phyloP scores from a whole-genome alignment of 2,329 filamentous ascomycete genomes.

The Furcasterigmium furcatum region DNA sequence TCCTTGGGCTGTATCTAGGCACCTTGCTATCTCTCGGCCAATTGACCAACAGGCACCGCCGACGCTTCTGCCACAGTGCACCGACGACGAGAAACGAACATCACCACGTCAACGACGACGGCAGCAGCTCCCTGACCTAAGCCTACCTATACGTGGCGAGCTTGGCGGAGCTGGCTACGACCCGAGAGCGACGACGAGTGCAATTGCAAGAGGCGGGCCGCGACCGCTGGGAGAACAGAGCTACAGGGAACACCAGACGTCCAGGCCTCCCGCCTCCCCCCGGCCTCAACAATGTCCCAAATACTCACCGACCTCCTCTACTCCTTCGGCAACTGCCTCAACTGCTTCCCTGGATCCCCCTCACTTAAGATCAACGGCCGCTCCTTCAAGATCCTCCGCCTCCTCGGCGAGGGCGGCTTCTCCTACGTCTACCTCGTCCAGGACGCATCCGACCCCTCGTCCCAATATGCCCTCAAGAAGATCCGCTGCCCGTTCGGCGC shows the following conservation, averaged over 20 bases:
- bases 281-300: slow-evolving; percentile 61
- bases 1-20: no score
- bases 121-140: not conserved
- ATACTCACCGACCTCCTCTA: slow-evolving; percentile 86
- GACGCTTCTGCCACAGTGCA: no score
- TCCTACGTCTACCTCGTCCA: slow-evolving; percentile 99
- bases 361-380: slow-evolving; percentile 93
- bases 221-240: not conserved
- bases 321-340: slow-evolving; percentile 90
- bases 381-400: slow-evolving; percentile 91
- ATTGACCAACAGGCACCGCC: no score
- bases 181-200: not conserved
- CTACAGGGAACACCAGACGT: not conserved
- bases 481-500: slow-evolving; percentile 97
- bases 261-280: not conserved
- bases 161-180: not conserved
- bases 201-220: not conserved
- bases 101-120: not conserved
- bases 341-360: slow-evolving; percentile 91
- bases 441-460: slow-evolving; percentile 76
- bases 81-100: no score
- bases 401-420: slow-evolving; percentile 97
- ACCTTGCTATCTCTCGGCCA: no score
- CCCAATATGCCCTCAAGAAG: slow-evolving; percentile 89
- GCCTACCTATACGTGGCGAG: slow-evolving; percentile 1